These are phyloP conservation scores for Spiromastix sp. DNA, from an alignment of 2,329 filamentous ascomycete species.

Conservation along the genomic window DNA sequence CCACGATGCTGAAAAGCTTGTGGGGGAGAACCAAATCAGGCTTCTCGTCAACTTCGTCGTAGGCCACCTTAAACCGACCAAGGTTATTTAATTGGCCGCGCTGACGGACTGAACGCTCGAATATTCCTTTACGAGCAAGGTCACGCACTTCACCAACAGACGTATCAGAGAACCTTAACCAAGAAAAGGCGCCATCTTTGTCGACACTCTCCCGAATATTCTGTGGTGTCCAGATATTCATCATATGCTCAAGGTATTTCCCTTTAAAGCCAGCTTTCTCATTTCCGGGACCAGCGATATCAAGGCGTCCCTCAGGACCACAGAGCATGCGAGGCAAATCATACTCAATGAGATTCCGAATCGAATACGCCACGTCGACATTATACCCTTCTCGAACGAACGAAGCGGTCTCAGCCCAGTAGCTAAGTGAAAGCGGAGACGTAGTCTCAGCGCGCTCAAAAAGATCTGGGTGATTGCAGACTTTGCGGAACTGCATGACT, in stretches of 20 bases:
- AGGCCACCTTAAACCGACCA: conserved; percentile 56
- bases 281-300: conserved; percentile 65
- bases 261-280: conserved; percentile 65
- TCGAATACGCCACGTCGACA: conserved; percentile 76
- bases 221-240: conserved; percentile 84
- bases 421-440: conserved; percentile 72
- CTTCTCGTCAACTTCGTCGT: conserved; percentile 51
- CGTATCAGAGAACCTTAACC: conserved; percentile 74
- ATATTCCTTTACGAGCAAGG: conserved; percentile 58
- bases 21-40: conserved; percentile 59
- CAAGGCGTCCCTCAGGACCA: conserved; percentile 65
- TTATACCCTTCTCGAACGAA: conserved; percentile 81
- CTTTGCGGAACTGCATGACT: conserved; percentile 99
- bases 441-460: conserved; percentile 90
- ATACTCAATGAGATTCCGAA: conserved; percentile 77
- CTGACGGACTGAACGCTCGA: conserved; percentile 61
- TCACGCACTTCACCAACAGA: conserved; percentile 63
- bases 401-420: conserved; percentile 89
- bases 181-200: conserved; percentile 61
- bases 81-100: conserved; percentile 45
- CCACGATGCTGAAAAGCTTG: conserved; percentile 69
- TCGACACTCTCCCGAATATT: conserved; percentile 58
- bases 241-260: conserved; percentile 65
- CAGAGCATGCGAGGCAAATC: conserved; percentile 72
- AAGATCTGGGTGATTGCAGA: conserved; percentile 95